phyloP scores from a whole-genome alignment of 352 stramenopile species.

The Lagenidium sp. region DNA sequence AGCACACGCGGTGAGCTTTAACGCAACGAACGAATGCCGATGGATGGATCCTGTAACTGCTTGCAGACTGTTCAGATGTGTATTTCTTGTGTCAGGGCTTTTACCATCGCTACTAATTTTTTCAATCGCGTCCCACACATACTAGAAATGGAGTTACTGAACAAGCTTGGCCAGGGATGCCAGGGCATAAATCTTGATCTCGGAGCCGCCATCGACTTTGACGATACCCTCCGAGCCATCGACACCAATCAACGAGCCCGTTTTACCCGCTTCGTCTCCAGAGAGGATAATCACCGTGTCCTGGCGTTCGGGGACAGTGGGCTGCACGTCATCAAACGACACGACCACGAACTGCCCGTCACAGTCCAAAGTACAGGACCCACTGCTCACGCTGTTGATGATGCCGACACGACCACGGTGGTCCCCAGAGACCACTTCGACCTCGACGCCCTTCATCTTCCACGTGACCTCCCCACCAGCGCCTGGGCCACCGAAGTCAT shows the following conservation, averaged over 20 bases:
- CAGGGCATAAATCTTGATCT: constrained; percentile 88
- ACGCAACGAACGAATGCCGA: no score
- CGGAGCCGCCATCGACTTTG: constrained; percentile 80
- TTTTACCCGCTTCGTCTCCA: constrained; percentile 78
- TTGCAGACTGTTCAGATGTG: no score
- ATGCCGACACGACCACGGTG: constrained; percentile 59
- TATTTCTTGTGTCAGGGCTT: no score
- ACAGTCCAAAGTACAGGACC: constrained; percentile 73
- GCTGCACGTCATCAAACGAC: constrained; percentile 56
- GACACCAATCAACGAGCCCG: constrained; percentile 80
- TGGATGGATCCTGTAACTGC: no score
- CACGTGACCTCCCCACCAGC: constrained; percentile 64
- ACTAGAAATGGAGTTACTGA: constrained; percentile 62
- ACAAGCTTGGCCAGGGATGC: constrained; percentile 76
- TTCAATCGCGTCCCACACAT: no score
- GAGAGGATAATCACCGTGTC: constrained; percentile 84
- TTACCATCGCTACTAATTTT: no score
- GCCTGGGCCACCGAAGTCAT: constrained; percentile 29
- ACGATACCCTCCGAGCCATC: constrained; percentile 82
- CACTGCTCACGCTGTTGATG: constrained; percentile 61
- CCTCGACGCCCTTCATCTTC: constrained; percentile 85
- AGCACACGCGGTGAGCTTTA: no score
- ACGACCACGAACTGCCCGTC: constrained; percentile 64
- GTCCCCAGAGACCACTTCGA: constrained; percentile 64
- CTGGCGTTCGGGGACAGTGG: constrained; percentile 79